phyloP scores from a whole-genome alignment of 176 grass and related monocot species.

The Bothriochloa decipiens region DNA sequence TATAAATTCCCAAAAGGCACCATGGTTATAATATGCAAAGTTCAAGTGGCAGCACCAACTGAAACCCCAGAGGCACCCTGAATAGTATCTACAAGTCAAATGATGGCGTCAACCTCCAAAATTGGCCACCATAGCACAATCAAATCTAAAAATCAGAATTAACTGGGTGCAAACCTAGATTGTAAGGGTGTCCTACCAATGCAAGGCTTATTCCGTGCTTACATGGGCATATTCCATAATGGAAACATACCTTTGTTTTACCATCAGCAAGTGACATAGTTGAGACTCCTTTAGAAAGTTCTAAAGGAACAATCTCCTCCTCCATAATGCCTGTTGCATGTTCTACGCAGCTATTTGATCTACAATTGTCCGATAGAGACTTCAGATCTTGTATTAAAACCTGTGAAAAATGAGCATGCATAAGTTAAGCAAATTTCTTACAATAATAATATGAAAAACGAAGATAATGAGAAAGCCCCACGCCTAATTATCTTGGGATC shows the following conservation, averaged over 20 bases:
- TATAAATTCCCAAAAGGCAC: not conserved
- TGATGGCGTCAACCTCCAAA: not conserved
- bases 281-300: slow-evolving; percentile 84
- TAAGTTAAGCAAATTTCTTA: slow-evolving; percentile 14
- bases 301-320: slow-evolving; percentile 85
- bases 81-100: not conserved
- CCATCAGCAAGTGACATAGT: slow-evolving; percentile 68
- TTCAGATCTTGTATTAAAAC: slow-evolving; percentile 73
- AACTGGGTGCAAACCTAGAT: slow-evolving; percentile 5
- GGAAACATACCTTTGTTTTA: slow-evolving; percentile 60
- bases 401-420: slow-evolving; percentile 49
- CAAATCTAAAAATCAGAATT: not conserved
- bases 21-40: not conserved
- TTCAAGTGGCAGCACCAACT: not conserved
- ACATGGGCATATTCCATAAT: not conserved
- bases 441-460: slow-evolving; percentile 10
- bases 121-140: not conserved
- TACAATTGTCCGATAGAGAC: slow-evolving; percentile 78
- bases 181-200: not conserved
- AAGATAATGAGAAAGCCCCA: slow-evolving; percentile 10
- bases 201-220: not conserved
- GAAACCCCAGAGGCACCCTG: not conserved
- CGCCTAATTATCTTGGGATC: slow-evolving; percentile 21
- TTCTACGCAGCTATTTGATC: slow-evolving; percentile 92
- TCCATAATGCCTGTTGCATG: slow-evolving; percentile 92